Percentiles rank a stretch among this genome's conserved stretches.
Conservation (phyloP, 805 yeast species). For the Hanseniaspora valbyensis region DNA sequence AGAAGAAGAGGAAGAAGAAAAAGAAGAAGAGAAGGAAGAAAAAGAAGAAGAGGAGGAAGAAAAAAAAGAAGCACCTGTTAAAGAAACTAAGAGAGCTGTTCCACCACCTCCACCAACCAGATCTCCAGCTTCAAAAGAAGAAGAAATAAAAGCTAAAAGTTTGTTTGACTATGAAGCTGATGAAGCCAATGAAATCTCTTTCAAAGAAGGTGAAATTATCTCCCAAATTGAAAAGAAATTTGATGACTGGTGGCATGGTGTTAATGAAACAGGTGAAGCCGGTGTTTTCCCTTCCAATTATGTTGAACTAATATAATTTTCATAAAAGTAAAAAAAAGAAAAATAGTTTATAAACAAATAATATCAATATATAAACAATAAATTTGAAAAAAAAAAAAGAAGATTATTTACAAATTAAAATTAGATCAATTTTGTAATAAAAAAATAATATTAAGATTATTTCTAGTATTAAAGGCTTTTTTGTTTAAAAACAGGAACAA, state of each 20-base stretch:
- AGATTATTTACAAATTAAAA: too few relatives aligned
- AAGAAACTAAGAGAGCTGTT: slow-evolving; percentile 23
- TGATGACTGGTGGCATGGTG: slow-evolving; percentile 97
- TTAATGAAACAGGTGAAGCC: slow-evolving; percentile 51
- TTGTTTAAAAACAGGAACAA: too few relatives aligned
- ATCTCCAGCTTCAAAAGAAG: slow-evolving; percentile 21
- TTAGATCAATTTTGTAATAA: too few relatives aligned
- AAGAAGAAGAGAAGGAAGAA: slow-evolving; percentile 5
- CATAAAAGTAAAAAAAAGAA: too few relatives aligned
- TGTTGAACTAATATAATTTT: slow-evolving; percentile 32
- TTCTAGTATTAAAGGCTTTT: too few relatives aligned
- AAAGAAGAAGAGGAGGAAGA: slow-evolving; percentile 21
- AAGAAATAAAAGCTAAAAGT: slow-evolving; percentile 50
- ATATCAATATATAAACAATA: too few relatives aligned
- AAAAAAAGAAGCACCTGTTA: slow-evolving; percentile 22
- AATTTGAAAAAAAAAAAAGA: too few relatives aligned
- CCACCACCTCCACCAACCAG: slow-evolving; percentile 27
- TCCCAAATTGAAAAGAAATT: slow-evolving; percentile 77
- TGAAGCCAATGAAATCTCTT: slow-evolving; percentile 83
- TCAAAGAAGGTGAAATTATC: slow-evolving; percentile 73
- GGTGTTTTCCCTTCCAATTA: slow-evolving; percentile 90
- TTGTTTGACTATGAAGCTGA: slow-evolving; percentile 84
- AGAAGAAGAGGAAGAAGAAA: background rate
- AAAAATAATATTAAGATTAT: too few relatives aligned
- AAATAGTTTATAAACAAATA: too few relatives aligned